phyloP scores from a whole-genome alignment of 805 yeast species.

The Cyberlindnera japonica region DNA sequence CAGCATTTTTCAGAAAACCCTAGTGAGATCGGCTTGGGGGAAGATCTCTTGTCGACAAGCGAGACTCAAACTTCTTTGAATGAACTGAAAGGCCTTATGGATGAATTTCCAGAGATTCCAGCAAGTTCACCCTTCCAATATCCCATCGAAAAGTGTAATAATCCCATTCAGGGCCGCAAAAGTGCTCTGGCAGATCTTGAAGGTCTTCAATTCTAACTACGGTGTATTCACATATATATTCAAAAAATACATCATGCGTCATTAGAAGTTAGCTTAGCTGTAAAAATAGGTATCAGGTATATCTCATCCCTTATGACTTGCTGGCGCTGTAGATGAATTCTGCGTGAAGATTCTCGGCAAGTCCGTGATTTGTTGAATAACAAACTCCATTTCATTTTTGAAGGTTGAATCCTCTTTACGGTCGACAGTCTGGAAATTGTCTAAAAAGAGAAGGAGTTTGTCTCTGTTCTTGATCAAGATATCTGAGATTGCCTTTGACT shows the following conservation, averaged over 20 bases:
- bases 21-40: too few relatives aligned
- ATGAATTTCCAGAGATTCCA: slow-evolving; percentile 8
- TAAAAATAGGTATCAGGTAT: too few relatives aligned
- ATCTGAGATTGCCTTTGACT: slow-evolving; percentile 74
- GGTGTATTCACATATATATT: neutral
- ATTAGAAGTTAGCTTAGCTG: too few relatives aligned
- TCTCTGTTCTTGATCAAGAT: slow-evolving; percentile 80
- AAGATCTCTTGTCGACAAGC: too few relatives aligned
- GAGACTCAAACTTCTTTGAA: too few relatives aligned
- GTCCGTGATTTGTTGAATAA: slow-evolving; percentile 67
- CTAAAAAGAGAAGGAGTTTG: slow-evolving; percentile 66
- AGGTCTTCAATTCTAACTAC: slow-evolving; percentile 16
- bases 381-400: slow-evolving; percentile 76
- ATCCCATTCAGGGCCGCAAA: neutral
- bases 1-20: too few relatives aligned
- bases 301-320: slow-evolving; percentile 1
- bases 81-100: too few relatives aligned
- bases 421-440: slow-evolving; percentile 55
- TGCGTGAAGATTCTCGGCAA: slow-evolving; percentile 52
- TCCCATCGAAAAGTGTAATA: too few relatives aligned
- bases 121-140: neutral
- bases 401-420: slow-evolving; percentile 61
- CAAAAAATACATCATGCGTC: neutral
- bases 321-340: neutral
- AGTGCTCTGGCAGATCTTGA: slow-evolving; percentile 14